These are phyloP conservation scores for Torulaspora microellipsoides DNA, from an alignment of 805 yeast species.

Conservation along the genomic window DNA sequence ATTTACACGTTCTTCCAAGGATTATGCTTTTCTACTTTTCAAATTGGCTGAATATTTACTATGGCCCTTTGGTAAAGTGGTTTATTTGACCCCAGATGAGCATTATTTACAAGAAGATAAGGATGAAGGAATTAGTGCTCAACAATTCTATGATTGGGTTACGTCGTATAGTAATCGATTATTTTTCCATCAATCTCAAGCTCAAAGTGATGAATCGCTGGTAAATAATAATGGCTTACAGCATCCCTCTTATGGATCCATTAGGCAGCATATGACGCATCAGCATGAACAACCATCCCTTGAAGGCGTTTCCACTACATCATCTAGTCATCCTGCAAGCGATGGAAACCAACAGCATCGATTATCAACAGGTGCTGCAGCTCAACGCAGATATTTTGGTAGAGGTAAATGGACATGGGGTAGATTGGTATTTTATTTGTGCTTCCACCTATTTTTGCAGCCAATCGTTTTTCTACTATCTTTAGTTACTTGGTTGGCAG, in stretches of 20 bases:
- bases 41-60: conserved; percentile 67
- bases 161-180: conserved; percentile 67
- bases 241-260: conserved; percentile 27
- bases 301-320: conserved; percentile 2
- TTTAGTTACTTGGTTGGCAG: conserved; percentile 69
- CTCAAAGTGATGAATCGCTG: conserved; percentile 8
- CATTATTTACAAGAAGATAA: conserved; percentile 83
- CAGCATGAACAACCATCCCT: conserved; percentile 5
- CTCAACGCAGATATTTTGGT: conserved; percentile 67
- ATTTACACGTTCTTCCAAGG: conserved; percentile 45
- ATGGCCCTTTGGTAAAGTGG: conserved; percentile 87
- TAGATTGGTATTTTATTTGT: conserved; percentile 66
- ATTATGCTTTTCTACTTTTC: conserved; percentile 58
- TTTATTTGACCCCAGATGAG: conserved; percentile 70
- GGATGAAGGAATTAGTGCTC: conserved; percentile 78
- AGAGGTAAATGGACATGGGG: conserved; percentile 90
- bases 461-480: conserved; percentile 60
- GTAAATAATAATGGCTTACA: conserved; percentile 13
- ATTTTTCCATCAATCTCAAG: conserved; percentile 50
- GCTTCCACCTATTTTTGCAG: conserved; percentile 62
- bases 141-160: conserved; percentile 88
- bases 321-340: not conserved
- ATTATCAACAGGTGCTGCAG: conserved; percentile 6
- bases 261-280: conserved; percentile 27
- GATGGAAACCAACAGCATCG: not conserved